These are phyloP conservation scores for Colletotrichum siamense DNA, from an alignment of 2,329 filamentous ascomycete genomes.

Conservation along the genomic window DNA sequence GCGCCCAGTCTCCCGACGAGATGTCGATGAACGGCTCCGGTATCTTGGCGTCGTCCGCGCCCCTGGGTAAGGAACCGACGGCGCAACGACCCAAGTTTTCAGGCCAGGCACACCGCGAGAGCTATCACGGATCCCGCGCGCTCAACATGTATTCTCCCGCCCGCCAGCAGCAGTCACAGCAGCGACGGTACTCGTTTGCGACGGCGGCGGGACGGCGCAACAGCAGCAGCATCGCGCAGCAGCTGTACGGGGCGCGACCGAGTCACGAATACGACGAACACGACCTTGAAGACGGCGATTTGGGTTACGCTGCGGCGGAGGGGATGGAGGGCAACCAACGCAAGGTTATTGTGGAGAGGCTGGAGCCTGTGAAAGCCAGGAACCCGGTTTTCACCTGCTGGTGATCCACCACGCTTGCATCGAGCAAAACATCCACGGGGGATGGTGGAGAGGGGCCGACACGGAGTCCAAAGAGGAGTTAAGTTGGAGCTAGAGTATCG, in stretches of 20 bases:
- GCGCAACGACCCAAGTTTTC: conserved; percentile 13
- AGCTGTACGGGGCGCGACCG: conserved; percentile 48
- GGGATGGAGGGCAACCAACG: conserved; percentile 90
- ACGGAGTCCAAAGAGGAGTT: conserved; percentile 3
- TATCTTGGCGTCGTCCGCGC: conserved; percentile 6
- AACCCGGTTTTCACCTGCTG: conserved; percentile 99
- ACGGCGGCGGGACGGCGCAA: conserved; percentile 52
- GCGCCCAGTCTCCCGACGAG: conserved; percentile 44
- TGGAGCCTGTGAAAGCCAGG: conserved; percentile 94
- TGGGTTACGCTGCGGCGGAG: conserved; percentile 92
- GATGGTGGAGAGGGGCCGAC: neutral
- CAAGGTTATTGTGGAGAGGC: conserved; percentile 94
- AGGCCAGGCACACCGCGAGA: conserved; percentile 12
- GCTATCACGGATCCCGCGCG: conserved; percentile 45
- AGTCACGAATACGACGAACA: conserved; percentile 52
- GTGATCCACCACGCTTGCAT: conserved; percentile 46
- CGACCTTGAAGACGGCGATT: conserved; percentile 86
- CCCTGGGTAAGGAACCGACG: conserved; percentile 1
- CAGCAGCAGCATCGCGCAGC: conserved; percentile 58
- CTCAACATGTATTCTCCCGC: conserved; percentile 51
- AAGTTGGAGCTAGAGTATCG: neutral
- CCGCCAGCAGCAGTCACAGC: conserved; percentile 41
- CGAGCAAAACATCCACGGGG: conserved; percentile 2
- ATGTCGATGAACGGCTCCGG: conserved; percentile 20
- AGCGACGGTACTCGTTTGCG: conserved; percentile 61